phyloP scores from a whole-genome alignment of 2,329 filamentous ascomycete species.

The Trichoderma koningiopsis region DNA sequence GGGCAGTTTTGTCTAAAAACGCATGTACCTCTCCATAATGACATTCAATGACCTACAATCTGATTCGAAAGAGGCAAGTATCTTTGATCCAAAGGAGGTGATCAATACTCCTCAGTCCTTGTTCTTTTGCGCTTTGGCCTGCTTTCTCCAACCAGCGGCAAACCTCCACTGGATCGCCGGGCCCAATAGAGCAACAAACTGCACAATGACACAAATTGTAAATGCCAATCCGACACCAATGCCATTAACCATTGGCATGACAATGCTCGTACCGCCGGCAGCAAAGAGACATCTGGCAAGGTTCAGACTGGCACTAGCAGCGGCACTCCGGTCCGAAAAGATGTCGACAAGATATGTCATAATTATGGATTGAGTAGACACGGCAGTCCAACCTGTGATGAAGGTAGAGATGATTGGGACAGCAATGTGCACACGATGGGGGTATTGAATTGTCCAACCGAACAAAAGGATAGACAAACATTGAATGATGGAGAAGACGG shows the following conservation, averaged over 20 bases:
- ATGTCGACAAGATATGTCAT: slow-evolving; percentile 60
- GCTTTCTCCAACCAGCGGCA: slow-evolving; percentile 14
- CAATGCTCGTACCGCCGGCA: slow-evolving; percentile 53
- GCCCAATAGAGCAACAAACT: slow-evolving; percentile 46
- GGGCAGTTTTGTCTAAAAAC: neutral
- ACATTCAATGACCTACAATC: neutral
- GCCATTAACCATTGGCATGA: slow-evolving; percentile 53
- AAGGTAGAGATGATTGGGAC: slow-evolving; percentile 52
- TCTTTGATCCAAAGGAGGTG: accelerated
- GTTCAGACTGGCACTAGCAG: slow-evolving; percentile 59
- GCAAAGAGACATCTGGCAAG: slow-evolving; percentile 57
- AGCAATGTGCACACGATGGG: slow-evolving; percentile 46
- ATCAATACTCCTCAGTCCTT: neutral
- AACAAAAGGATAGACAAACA: slow-evolving; percentile 54
- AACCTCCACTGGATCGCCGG: slow-evolving; percentile 4
- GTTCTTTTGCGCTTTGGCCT: neutral
- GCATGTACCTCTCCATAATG: neutral
- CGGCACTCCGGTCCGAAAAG: slow-evolving; percentile 54
- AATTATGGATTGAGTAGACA: slow-evolving; percentile 56
- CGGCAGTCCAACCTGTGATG: slow-evolving; percentile 50
- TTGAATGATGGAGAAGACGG: slow-evolving; percentile 53
- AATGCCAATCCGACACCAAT: slow-evolving; percentile 57
- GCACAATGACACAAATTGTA: slow-evolving; percentile 47
- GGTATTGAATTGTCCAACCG: slow-evolving; percentile 55
- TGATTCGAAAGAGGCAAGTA: neutral